Conservation (phyloP, 2,329 filamentous ascomycete genomes). For the Pseudogymnoascus sp. region DNA sequence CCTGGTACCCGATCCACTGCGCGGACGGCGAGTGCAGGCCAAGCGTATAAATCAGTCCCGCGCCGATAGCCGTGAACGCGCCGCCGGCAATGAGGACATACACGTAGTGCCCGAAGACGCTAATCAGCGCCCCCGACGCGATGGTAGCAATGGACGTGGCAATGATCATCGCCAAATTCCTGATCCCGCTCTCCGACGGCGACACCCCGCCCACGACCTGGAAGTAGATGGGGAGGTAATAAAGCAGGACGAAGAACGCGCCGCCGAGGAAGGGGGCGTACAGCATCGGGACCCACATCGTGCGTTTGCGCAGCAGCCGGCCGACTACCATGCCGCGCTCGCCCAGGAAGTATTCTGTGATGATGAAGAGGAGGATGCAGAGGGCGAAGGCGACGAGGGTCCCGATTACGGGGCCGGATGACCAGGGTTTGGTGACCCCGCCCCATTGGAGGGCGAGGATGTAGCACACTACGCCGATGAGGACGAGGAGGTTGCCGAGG, state of each 20-base stretch:
- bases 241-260: neutral
- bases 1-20: conserved; percentile 52
- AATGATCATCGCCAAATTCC: conserved; percentile 19
- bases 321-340: conserved; percentile 17
- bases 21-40: conserved; percentile 36
- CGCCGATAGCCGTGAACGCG: conserved; percentile 29
- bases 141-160: conserved; percentile 27
- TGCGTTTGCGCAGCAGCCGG: neutral
- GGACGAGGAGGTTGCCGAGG: conserved; percentile 34
- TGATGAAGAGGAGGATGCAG: conserved; percentile 25
- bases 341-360: conserved; percentile 32
- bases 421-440: conserved; percentile 35
- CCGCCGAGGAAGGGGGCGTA: neutral
- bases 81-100: conserved; percentile 28
- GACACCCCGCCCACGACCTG: conserved; percentile 18
- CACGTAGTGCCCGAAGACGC: conserved; percentile 29
- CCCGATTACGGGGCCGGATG: conserved; percentile 31
- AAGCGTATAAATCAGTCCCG: conserved; percentile 49
- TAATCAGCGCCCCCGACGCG: conserved; percentile 27
- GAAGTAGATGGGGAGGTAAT: conserved; percentile 23
- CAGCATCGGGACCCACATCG: conserved; percentile 33
- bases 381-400: conserved; percentile 30
- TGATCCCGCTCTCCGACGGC: conserved; percentile 17
- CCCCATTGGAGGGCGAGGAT: conserved; percentile 40
- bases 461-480: conserved; percentile 34